Percentiles rank a stretch among this genome's conserved stretches.
phyloP scores from a whole-genome alignment of 768 basidiomycete species.

The Exidia glandulosa region DNA sequence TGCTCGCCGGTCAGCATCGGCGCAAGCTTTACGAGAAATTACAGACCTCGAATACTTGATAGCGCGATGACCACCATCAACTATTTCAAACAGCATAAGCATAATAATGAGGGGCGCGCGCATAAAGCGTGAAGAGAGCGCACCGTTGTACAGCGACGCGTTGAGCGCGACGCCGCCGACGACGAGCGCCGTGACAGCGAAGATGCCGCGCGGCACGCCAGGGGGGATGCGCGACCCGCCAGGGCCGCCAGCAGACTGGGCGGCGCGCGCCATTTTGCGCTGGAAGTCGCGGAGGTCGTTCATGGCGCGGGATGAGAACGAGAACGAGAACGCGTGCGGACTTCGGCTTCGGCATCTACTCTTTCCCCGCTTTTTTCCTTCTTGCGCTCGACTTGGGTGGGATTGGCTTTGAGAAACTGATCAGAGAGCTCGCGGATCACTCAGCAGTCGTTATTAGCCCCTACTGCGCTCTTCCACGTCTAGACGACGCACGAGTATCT shows the following conservation, averaged over 20 bases:
- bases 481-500: no score
- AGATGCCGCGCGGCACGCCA: background rate
- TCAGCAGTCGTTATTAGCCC: no score
- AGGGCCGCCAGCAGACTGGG: background rate
- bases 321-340: no score
- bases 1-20: conserved; percentile 17
- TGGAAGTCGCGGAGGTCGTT: background rate
- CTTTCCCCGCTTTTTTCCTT: no score
- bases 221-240: background rate
- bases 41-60: conserved; percentile 89
- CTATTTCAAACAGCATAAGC: conserved; percentile 36
- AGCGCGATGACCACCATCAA: conserved; percentile 98
- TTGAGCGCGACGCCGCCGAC: conserved; percentile 78
- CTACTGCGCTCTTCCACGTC: no score
- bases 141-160: conserved; percentile 88
- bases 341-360: no score
- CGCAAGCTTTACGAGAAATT: background rate
- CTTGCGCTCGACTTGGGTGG: no score
- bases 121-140: conserved; percentile 17
- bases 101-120: background rate
- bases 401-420: no score
- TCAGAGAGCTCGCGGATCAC: no score
- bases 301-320: background rate
- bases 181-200: conserved; percentile 46
- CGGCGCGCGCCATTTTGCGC: background rate